Conservation (phyloP, 768 basidiomycete species). For the Hygrocybe punicea region DNA sequence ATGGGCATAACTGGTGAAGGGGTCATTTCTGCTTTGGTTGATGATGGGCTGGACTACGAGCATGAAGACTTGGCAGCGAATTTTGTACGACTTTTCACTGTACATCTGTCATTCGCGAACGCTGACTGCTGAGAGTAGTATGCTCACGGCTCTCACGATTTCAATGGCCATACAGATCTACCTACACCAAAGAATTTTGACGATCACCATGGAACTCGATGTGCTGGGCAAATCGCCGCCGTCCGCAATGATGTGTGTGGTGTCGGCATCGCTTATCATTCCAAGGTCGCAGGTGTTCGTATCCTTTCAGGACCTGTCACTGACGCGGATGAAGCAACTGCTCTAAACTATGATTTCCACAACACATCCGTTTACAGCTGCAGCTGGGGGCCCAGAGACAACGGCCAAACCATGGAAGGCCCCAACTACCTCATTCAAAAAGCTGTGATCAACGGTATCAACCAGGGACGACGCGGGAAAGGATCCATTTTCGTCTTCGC, state of each 20-base stretch:
- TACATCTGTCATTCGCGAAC: background rate
- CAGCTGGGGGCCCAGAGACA: constrained; percentile 97
- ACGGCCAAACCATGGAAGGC: constrained; percentile 91
- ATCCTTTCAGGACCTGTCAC: constrained; percentile 94
- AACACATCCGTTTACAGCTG: constrained; percentile 93
- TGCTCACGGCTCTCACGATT: constrained; percentile 87
- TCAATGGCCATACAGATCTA: constrained; percentile 86
- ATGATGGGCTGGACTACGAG: constrained; percentile 92
- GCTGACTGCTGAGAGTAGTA: constrained; percentile 57
- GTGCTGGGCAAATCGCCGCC: constrained; percentile 95
- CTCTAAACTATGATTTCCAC: constrained; percentile 92
- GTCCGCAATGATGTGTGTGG: constrained; percentile 91
- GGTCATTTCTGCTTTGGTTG: constrained; percentile 83
- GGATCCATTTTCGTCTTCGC: constrained; percentile 97
- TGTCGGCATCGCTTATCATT: constrained; percentile 87
- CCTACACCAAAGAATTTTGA: constrained; percentile 86
- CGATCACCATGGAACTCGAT: constrained; percentile 96
- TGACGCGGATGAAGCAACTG: constrained; percentile 92
- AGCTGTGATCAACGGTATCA: constrained; percentile 90
- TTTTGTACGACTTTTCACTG: constrained; percentile 62
- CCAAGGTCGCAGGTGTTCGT: constrained; percentile 89
- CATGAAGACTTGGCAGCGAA: constrained; percentile 85
- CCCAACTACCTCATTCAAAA: constrained; percentile 89
- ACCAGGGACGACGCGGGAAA: constrained; percentile 83
- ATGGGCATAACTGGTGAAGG: constrained; percentile 86